Base-by-base conservation (phyloP, 1,139 yeast genomes). In the Geotrichum carabidarum region DNA sequence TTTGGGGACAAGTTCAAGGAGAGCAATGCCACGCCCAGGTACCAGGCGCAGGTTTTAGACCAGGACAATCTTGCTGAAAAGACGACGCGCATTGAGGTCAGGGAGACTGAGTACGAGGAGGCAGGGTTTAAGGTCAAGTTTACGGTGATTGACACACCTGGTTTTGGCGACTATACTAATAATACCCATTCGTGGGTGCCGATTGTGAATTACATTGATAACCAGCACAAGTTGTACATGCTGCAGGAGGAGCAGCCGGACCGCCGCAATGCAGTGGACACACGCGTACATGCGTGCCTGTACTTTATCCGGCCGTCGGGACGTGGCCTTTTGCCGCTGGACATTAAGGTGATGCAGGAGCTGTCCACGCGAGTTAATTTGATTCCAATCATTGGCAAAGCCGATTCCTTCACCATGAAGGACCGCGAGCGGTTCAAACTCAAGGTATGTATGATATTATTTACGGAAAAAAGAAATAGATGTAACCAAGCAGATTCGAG, bases 201-300 rank as follows among this genome's bases (percentile, higher is more conserved):
- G 0, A 66, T 83, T 22, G 73, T 77, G 36, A 75, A 80, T 54
- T 83, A 74, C 63, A 77, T 85, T 57, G 89, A 83, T 56, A 78
- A 79, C 48, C 86, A 84, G 66, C 80, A 81, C 62, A 73, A 80
- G 60, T 65, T 73, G 34, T 79, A 76, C 64, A 78, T 83, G 71
- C 78, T 79, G 59, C 86, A 81, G 67, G 86, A 83, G 59, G 85
- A 79, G 61, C 95, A 88, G 69, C 95, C 95, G 0, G 69, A 76
- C 56, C 74, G 96, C 48, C 42, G 63, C 0, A 50, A 66, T 6
- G 60, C 77, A 45, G 62, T 62, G 4, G 95, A 87, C 66, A 73
- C 78, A 17, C 75, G 94, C 56, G 82, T 89, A 30, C 94, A 89
- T 68, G 84, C 80, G 40, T 88, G 96, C 68, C 65, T 89, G 36